phyloP scores from a whole-genome alignment of 371 early-diverging fungal species.

The Mucor indicus region DNA sequence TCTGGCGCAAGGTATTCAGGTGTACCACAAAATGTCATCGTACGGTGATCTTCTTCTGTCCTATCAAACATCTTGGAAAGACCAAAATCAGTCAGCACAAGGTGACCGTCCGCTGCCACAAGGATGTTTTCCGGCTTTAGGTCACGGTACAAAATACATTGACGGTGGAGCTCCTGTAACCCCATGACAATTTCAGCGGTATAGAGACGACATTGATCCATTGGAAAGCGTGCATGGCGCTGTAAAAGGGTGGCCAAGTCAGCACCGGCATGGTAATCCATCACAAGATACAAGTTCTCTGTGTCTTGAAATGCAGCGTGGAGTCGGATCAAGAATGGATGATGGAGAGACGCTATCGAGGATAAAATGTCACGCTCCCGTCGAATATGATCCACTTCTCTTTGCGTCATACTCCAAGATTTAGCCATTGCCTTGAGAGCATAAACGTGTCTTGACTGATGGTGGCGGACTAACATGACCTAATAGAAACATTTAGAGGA shows the following conservation, averaged over 20 bases:
- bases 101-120: slow-evolving; percentile 64
- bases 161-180: slow-evolving; percentile 73
- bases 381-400: slow-evolving; percentile 77
- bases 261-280: slow-evolving; percentile 82
- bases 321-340: slow-evolving; percentile 92
- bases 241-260: slow-evolving; percentile 64
- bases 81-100: slow-evolving; percentile 75
- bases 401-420: slow-evolving; percentile 77
- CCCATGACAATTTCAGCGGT: slow-evolving; percentile 78
- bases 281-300: slow-evolving; percentile 87
- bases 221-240: slow-evolving; percentile 25
- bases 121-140: slow-evolving; percentile 69
- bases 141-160: slow-evolving; percentile 74
- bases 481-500: slow-evolving; percentile 10
- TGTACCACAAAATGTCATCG: slow-evolving; percentile 93
- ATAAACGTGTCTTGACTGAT: slow-evolving; percentile 70
- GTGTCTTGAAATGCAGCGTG: slow-evolving; percentile 92
- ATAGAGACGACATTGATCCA: slow-evolving; percentile 60
- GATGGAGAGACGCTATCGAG: slow-evolving; percentile 44
- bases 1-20: slow-evolving; percentile 93
- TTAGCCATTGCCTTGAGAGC: slow-evolving; percentile 97
- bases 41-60: slow-evolving; percentile 49
- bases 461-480: slow-evolving; percentile 80
- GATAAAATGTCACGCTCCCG: slow-evolving; percentile 48
- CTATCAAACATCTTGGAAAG: slow-evolving; percentile 59